Percentiles rank a stretch among this genome's conserved stretches.
phyloP scores from a whole-genome alignment of 495 filamentous ascomycete species.

The Pseudotulostoma volvatum region DNA sequence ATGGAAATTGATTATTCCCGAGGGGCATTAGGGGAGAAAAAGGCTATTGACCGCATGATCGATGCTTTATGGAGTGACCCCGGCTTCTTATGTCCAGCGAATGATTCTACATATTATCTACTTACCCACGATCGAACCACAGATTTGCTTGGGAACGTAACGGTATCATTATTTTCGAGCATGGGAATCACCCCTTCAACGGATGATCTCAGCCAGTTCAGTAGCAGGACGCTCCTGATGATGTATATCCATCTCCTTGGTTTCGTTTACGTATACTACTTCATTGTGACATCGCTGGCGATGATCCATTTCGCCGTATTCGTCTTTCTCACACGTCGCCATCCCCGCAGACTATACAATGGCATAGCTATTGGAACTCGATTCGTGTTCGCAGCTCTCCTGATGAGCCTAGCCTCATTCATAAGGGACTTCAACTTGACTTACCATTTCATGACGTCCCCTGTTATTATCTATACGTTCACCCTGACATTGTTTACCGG shows the following conservation, averaged over 20 bases:
- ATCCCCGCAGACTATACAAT: constrained; percentile 9
- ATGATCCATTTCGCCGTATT: constrained; percentile 24
- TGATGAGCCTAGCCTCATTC: constrained; percentile 18
- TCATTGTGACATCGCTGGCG: constrained; percentile 19
- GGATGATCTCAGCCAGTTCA: constrained; percentile 14
- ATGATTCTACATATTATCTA: constrained; percentile 4
- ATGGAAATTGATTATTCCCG: constrained; percentile 29
- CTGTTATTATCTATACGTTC: constrained; percentile 26
- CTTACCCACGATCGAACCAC: constrained; percentile 15
- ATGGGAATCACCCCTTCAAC: constrained; percentile 23
- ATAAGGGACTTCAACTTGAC: constrained; percentile 19
- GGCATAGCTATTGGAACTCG: constrained; percentile 16
- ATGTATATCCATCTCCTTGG: constrained; percentile 22
- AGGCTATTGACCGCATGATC: constrained; percentile 18
- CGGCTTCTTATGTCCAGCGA: constrained; percentile 12
- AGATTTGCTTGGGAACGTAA: constrained; percentile 25
- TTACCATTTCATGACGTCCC: constrained; percentile 26
- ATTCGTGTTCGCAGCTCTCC: constrained; percentile 13
- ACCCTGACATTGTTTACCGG: constrained; percentile 20
- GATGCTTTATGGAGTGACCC: constrained; percentile 17
- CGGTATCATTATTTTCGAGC: constrained; percentile 26
- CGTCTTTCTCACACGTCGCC: constrained; percentile 14
- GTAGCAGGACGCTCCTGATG: constrained; percentile 18
- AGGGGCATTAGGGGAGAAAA: constrained; percentile 19
- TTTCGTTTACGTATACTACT: constrained; percentile 30